These are phyloP conservation scores for Apiospora sp. DNA, from an alignment of 2,329 filamentous ascomycete species.

Conservation along the genomic window DNA sequence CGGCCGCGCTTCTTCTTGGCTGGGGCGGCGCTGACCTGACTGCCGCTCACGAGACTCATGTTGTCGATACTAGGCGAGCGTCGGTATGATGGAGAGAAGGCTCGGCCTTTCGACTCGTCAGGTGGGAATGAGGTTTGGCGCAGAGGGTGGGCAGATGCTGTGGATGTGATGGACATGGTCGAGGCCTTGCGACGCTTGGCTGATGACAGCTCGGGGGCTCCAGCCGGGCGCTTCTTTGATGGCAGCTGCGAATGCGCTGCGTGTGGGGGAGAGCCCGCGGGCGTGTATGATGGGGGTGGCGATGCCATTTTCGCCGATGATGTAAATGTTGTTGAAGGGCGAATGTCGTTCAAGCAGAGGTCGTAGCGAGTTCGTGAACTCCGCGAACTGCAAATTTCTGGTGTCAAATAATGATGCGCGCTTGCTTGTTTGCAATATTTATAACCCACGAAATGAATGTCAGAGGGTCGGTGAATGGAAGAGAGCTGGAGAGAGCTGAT, in stretches of 20 bases:
- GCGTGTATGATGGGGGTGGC: conserved; percentile 59
- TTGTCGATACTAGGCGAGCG: conserved; percentile 73
- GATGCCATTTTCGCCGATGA: conserved; percentile 57
- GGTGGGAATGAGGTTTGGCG: conserved; percentile 85
- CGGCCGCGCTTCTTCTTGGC: conserved; percentile 68
- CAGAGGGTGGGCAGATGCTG: conserved; percentile 68
- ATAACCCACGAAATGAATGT: too few species aligned
- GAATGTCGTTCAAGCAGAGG: background rate
- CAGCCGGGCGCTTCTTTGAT: conserved; percentile 68
- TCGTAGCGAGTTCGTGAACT: background rate
- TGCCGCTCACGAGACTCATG: conserved; percentile 67
- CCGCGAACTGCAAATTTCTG: background rate
- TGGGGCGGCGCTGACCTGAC: conserved; percentile 57
- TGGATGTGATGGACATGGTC: conserved; percentile 62
- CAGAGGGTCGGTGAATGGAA: background rate
- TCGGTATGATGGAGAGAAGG: conserved; percentile 60
- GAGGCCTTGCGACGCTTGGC: conserved; percentile 78
- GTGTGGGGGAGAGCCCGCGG: conserved; percentile 63
- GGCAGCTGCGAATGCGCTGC: conserved; percentile 59
- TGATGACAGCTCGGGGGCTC: conserved; percentile 60
- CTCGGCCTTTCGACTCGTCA: conserved; percentile 51
- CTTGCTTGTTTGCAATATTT: background rate
- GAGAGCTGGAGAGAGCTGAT: background rate
- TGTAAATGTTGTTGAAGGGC: conserved; percentile 14
- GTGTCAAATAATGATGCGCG: background rate